phyloP scores from a whole-genome alignment of 371 early-diverging fungal genomes.

The Rhizopus microsporus region DNA sequence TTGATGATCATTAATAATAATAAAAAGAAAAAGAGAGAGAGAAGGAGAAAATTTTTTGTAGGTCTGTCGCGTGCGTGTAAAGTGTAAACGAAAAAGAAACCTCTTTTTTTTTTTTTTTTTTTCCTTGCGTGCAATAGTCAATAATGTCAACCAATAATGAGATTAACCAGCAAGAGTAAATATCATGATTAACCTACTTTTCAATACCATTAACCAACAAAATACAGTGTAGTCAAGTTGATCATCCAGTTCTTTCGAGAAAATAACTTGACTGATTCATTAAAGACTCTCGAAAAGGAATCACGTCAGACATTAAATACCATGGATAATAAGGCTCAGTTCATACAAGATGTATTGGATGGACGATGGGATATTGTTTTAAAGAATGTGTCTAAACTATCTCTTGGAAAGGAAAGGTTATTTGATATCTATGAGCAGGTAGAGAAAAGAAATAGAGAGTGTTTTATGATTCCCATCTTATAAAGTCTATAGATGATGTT shows the following conservation, averaged over 20 bases:
- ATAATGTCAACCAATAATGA: constrained; percentile 48
- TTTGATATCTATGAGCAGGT: constrained; percentile 92
- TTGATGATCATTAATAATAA: constrained; percentile 18
- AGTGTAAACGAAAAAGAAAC: background rate
- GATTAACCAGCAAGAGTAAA: constrained; percentile 71
- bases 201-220: constrained; percentile 3
- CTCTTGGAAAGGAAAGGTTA: constrained; percentile 66
- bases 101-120: background rate
- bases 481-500: constrained; percentile 63
- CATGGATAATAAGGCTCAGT: constrained; percentile 73
- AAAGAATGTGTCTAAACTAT: constrained; percentile 66
- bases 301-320: constrained; percentile 76
- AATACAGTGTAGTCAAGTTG: constrained; percentile 74
- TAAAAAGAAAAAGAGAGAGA: background rate
- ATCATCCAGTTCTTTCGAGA: constrained; percentile 92
- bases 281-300: constrained; percentile 82
- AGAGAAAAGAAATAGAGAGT: background rate
- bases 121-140: constrained; percentile 1
- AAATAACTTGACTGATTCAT: constrained; percentile 74
- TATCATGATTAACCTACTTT: background rate
- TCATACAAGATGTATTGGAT: constrained; percentile 70
- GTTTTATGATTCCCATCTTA: no score
- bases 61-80: background rate
- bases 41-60: background rate
- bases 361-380: constrained; percentile 91